Base-by-base conservation (phyloP, 768 basidiomycete genomes). In the Dentipellis sp. region DNA sequence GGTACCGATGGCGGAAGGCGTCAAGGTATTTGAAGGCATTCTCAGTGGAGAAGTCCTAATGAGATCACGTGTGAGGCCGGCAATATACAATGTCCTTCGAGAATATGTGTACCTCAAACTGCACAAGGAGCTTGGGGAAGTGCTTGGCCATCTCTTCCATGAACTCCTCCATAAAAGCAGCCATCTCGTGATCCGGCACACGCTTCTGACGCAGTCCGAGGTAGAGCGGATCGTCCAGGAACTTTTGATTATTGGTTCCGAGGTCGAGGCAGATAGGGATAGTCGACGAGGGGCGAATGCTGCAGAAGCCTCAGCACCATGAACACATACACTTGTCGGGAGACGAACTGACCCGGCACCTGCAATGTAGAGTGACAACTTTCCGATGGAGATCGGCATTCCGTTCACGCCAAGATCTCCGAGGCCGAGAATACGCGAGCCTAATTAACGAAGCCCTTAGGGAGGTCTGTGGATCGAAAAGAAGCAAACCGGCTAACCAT, bases 361-460 rank as follows among this genome's bases (percentile, higher is more conserved):
- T 17, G 91, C 89, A 56, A 93, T 77, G 66, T 94, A 95, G 16
- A 97, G 78, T 16, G 88, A 90, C 7, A 97, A 76, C 70, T 97
- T 95, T n/a, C 94, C 94, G 52, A 94, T 86, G 8, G 88, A 82
- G 63, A 95, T 92, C 0, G 86, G 85, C 88, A 90, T 89, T 11
- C 88, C 88, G 65, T 90, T 90, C 34, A 88, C 78, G 37, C 88
- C 88, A 45, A 90, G 80, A 64, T 89, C 88, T 14, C 89, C 94
- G 17, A 97, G 72, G 56, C 94, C 94, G 37, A 97, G 79, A 63
- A 95, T 94, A 49, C 94, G 84, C 16, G 88, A 91, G 37, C 87
- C 91, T 82, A 70, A 38, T 36, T 56, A 34, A 55, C 53, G 16
- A 29, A 29, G 16, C 52, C 50, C 17, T 57, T 16, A 51, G n/a